Evolutionary conservation across 2,329 filamentous ascomycete species (phyloP), one percentile per base, ranked within the genome.

Genomic region (Pseudocercospora ulei): DNA sequence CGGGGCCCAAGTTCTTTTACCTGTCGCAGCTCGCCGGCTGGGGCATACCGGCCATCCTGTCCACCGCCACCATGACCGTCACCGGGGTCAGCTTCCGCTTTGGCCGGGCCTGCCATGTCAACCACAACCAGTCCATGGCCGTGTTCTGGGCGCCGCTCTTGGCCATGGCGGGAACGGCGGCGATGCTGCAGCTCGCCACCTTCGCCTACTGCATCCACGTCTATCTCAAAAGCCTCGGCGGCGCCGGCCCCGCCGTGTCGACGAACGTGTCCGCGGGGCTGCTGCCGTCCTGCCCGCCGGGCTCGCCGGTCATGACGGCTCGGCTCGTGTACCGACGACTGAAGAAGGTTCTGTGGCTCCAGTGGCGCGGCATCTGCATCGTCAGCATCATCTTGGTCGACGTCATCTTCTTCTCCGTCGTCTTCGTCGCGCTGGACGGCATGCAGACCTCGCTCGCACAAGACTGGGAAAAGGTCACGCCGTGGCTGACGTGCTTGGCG

Each of bases 1-100:
- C 93, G 3, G 90, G 90, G 24, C 75, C 78, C 28, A 82, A 73
- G 54, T 96, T 95, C 63, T 95, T 95, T 76, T 85, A 84, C 68
- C 73, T 75, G 49, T 78, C 88, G 2, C 78, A 94, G 55, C 71
- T 73, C 9, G 66, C 78, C 5, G 90, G 90, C 46, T 95, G 88
- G 82, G 82, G 81, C 11, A 71, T 96, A 29, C 85, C 87, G 2
- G 70, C 78, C 14, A 64, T 85, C 12, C 82, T 84, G 22, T 74
- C 93, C 47, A 70, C 78, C 2, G 62, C 88, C 26, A 83, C 82
- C 34, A 73, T 96, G 48, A 72, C 83, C 26, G 70, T 93, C 46
- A 95, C 87, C 35, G 90, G 90, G 12, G 84, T 95, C 3, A 96
- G 87, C 1, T 96, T 88, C 64, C 80, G 90, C 35, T 95, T 96